Conservation (phyloP, 176 grass and related monocot species). For the Bromus sterilis region DNA sequence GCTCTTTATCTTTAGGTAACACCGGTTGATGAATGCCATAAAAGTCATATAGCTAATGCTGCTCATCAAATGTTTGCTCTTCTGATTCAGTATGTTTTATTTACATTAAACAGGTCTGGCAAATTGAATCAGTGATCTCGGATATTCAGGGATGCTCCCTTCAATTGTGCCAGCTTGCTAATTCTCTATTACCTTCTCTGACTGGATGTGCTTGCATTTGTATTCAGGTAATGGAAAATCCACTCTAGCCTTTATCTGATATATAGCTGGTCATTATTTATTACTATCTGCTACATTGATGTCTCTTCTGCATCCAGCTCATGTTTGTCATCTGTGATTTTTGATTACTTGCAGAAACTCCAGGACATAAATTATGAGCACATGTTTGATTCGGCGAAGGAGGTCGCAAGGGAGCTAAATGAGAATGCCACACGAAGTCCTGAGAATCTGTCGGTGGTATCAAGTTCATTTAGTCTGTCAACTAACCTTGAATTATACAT, state of each 20-base stretch:
- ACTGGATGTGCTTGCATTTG: conserved; percentile 39
- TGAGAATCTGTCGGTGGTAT: conserved; percentile 49
- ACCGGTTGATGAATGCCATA: neutral
- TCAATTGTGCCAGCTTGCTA: conserved; percentile 57
- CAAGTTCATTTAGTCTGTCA: conserved; percentile 57
- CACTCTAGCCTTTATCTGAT: conserved; percentile 1
- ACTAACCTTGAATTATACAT: conserved; percentile 92
- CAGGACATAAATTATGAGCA: conserved; percentile 51
- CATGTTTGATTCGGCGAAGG: conserved; percentile 48
- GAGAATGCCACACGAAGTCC: conserved; percentile 21
- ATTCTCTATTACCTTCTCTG: conserved; percentile 45
- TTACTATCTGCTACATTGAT: neutral
- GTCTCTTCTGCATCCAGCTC: neutral
- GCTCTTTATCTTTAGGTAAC: neutral
- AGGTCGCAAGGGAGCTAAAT: conserved; percentile 41
- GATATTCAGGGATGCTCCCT: conserved; percentile 69
- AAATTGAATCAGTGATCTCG: conserved; percentile 66
- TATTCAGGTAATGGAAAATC: conserved; percentile 70
- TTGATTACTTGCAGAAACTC: conserved; percentile 41
- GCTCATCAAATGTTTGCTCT: neutral
- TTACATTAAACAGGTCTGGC: conserved; percentile 56
- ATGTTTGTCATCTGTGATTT: conserved; percentile 15
- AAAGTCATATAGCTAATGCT: neutral
- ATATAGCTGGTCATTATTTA: neutral
- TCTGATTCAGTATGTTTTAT: conserved; percentile 23